Conservation (phyloP, 441 rosid genomes). For the Erysimum pusillum region DNA sequence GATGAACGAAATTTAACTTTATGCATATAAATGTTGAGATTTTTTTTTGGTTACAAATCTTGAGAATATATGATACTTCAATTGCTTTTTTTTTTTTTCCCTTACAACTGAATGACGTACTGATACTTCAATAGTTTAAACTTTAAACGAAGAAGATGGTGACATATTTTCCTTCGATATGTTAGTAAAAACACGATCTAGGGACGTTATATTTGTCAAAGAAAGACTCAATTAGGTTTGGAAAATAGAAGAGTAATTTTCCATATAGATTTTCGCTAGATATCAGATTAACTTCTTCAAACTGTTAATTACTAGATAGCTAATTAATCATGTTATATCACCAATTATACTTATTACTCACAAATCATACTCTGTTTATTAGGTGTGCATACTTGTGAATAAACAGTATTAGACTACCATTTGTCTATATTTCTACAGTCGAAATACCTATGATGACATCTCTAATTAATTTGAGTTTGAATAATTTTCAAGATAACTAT, state of each 20-base stretch:
- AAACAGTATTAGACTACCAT: background rate
- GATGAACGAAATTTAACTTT: background rate
- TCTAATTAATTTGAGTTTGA: constrained; percentile 17
- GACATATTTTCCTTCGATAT: background rate
- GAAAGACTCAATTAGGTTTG: no score
- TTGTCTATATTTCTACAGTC: constrained; percentile 6
- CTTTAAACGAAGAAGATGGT: background rate
- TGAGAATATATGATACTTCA: background rate
- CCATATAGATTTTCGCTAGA: no score
- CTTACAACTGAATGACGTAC: background rate
- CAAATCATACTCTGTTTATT: background rate
- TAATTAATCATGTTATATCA: background rate
- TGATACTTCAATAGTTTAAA: background rate
- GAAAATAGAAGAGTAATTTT: no score
- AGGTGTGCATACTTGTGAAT: background rate
- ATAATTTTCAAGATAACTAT: constrained; percentile 14
- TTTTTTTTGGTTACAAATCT: background rate
- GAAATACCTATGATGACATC: constrained; percentile 12
- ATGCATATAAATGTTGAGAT: background rate
- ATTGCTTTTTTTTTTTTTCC: background rate
- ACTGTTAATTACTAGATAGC: background rate
- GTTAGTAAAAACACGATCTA: background rate
- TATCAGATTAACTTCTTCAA: background rate
- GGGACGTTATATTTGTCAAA: no score
- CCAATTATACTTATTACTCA: background rate